Conservation (phyloP, 2,329 filamentous ascomycete species). For the Penicillium verrucosum region DNA sequence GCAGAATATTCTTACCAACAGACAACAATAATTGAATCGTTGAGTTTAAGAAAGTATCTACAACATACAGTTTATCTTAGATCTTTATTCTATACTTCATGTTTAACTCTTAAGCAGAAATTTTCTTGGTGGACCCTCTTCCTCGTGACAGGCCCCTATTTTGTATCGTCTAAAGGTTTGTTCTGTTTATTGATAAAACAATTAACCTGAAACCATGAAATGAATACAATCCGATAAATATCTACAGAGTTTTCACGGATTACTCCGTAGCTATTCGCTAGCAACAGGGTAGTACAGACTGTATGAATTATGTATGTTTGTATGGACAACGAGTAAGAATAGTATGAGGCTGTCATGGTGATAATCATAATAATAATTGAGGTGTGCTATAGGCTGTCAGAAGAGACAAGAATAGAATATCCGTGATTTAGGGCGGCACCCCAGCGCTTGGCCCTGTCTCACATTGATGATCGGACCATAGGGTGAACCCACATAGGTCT, state of each 20-base stretch:
- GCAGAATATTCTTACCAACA: neutral
- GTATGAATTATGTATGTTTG: neutral
- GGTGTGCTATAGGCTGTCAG: neutral
- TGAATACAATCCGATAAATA: neutral
- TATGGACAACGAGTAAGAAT: neutral
- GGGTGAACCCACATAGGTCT: neutral
- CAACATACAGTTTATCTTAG: too few species aligned
- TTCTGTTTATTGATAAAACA: neutral
- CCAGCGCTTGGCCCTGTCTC: constrained; percentile 19
- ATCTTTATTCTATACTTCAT: neutral
- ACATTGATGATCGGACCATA: constrained; percentile 14
- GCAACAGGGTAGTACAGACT: neutral
- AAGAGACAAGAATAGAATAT: constrained; percentile 4
- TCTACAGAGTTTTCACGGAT: neutral
- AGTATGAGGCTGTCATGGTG: neutral
- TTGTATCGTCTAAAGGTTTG: neutral
- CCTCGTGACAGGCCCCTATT: neutral
- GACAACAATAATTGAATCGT: neutral
- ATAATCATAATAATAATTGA: neutral
- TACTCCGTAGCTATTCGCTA: neutral
- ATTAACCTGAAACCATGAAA: constrained; percentile 1
- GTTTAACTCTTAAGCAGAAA: neutral
- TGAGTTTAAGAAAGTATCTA: neutral
- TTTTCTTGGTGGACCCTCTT: neutral
- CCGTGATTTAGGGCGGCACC: neutral